Percentiles rank a stretch among this genome's conserved stretches.
phyloP scores from a whole-genome alignment of 2,329 filamentous ascomycete species.

The Fusarium solani-melongenae region DNA sequence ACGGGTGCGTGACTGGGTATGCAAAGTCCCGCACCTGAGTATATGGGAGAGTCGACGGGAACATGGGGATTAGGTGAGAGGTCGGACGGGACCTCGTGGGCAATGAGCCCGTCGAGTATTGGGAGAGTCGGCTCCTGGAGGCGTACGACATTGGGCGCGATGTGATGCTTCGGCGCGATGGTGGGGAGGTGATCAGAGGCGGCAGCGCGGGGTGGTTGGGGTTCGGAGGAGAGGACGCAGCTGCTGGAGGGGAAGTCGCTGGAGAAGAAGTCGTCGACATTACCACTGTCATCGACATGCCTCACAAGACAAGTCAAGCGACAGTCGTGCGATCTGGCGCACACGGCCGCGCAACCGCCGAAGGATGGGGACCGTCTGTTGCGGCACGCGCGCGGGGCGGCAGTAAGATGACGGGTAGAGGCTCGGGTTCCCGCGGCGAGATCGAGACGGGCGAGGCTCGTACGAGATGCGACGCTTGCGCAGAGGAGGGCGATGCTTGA shows the following conservation, averaged over 20 bases:
- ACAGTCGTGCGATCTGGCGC: conserved; percentile 46
- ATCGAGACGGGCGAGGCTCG: conserved; percentile 16
- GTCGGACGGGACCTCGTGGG: conserved; percentile 79
- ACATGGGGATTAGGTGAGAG: conserved; percentile 85
- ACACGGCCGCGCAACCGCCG: conserved; percentile 44
- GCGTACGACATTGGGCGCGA: conserved; percentile 79
- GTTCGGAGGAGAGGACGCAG: conserved; percentile 58
- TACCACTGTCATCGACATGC: conserved; percentile 59
- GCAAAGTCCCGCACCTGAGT: conserved; percentile 96
- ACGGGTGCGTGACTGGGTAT: conserved; percentile 82
- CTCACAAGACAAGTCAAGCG: conserved; percentile 39
- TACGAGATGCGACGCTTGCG: conserved; percentile 24
- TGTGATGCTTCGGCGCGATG: conserved; percentile 68
- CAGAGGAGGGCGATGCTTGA: conserved; percentile 11
- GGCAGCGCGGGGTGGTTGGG: conserved; percentile 65
- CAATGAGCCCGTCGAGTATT: conserved; percentile 80
- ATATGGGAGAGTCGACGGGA: conserved; percentile 87
- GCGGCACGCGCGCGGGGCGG: conserved; percentile 35
- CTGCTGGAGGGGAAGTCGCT: conserved; percentile 63
- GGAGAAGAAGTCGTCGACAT: conserved; percentile 69
- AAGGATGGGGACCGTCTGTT: conserved; percentile 26
- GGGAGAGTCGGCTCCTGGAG: conserved; percentile 83
- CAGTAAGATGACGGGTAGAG: conserved; percentile 30
- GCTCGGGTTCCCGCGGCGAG: conserved; percentile 21
- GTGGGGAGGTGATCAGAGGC: conserved; percentile 67